Evolutionary conservation across 192 early-diverging fungal genomes (phyloP).

Genomic region (Coemansia sp.): DNA sequence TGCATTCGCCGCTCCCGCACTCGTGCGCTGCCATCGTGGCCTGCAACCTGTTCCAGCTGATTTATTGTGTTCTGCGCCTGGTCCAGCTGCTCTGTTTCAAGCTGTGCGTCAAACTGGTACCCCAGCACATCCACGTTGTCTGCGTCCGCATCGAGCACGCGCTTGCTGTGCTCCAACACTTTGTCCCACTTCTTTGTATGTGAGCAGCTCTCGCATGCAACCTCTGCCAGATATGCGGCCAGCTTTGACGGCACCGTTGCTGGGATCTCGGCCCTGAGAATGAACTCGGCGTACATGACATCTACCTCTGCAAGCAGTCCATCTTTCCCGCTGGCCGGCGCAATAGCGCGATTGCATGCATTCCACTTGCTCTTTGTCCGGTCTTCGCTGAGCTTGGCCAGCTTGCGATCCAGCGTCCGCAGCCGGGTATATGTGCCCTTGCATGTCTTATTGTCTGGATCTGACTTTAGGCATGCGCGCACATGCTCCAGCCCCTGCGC

Average conservation of each 20-base stretch:
- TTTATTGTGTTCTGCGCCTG: constrained; percentile 72
- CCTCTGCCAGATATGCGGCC: constrained; percentile 28
- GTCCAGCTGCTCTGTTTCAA: constrained; percentile 74
- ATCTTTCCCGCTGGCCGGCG: constrained; percentile 30
- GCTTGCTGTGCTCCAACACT: constrained; percentile 67
- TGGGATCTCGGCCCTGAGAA: constrained; percentile 17
- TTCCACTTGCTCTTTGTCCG: constrained; percentile 62
- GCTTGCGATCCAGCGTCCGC: constrained; percentile 73
- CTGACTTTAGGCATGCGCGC: constrained; percentile 85
- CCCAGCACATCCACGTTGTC: constrained; percentile 73
- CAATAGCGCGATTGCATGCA: constrained; percentile 41
- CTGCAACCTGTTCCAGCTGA: constrained; percentile 63
- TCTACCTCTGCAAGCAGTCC: constrained; percentile 43
- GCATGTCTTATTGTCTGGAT: constrained; percentile 91
- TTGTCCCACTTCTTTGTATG: constrained; percentile 55
- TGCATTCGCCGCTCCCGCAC: constrained; percentile 45
- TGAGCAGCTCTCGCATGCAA: constrained; percentile 50
- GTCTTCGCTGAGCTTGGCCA: constrained; percentile 61
- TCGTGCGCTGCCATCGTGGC: constrained; percentile 48
- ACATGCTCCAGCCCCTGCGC: constrained; percentile 65
- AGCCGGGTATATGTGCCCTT: constrained; percentile 70
- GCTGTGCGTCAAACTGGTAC: constrained; percentile 66
- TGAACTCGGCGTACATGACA: constrained; percentile 31
- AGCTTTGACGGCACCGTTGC: constrained; percentile 38
- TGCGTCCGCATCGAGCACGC: constrained; percentile 67